A percentile compares a stretch with the other conserved stretches of the same genome.
Conservation (phyloP, 2,329 filamentous ascomycete genomes). For the Fusarium solani-melongenae region DNA sequence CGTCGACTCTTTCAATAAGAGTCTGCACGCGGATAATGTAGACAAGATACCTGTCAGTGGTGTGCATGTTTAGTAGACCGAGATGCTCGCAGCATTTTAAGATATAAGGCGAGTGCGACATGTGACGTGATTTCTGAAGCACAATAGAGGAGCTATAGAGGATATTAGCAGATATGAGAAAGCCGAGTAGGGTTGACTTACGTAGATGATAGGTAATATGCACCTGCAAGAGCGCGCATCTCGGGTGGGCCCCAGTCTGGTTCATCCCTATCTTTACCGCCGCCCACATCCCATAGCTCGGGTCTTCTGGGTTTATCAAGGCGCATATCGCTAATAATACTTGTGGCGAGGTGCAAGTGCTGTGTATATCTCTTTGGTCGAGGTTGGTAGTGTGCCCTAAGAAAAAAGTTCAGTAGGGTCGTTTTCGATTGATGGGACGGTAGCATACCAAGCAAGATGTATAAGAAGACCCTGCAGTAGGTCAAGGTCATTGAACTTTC, state of each 20-base stretch:
- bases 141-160: conserved; percentile 42
- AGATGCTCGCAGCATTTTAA: conserved; percentile 40
- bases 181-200: rapidly evolving
- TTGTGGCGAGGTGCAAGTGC: conserved; percentile 43
- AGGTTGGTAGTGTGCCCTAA: conserved; percentile 48
- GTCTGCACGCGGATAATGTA: conserved; percentile 42
- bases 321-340: conserved; percentile 47
- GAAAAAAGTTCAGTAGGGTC: not conserved
- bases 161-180: not conserved
- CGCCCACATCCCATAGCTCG: conserved; percentile 42
- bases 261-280: conserved; percentile 21
- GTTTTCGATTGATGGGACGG: rapidly evolving
- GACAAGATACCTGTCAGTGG: conserved; percentile 41
- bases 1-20: conserved; percentile 42
- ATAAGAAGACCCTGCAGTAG: conserved; percentile 46
- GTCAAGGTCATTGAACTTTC: conserved; percentile 40
- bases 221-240: conserved; percentile 43
- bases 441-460: conserved; percentile 44
- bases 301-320: conserved; percentile 42
- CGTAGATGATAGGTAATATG: conserved; percentile 47
- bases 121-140: conserved; percentile 44
- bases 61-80: conserved; percentile 7
- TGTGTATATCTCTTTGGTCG: conserved; percentile 44
- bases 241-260: conserved; percentile 44
- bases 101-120: conserved; percentile 40